phyloP scores from a whole-genome alignment of 2,329 filamentous ascomycete genomes.

The Knufia petricola region DNA sequence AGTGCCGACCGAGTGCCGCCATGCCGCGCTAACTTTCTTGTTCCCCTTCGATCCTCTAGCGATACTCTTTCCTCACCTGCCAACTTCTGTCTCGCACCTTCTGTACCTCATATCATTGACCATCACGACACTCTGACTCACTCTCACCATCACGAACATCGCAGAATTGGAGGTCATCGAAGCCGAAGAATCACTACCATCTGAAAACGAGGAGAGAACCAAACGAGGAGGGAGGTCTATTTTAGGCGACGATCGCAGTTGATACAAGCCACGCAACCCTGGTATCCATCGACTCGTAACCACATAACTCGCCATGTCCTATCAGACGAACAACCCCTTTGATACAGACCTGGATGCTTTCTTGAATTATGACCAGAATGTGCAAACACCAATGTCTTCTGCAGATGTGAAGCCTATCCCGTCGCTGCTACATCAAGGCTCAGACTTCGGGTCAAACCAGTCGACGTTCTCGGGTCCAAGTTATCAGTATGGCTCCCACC shows the following conservation, averaged over 20 bases:
- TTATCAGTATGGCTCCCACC: constrained; percentile 90
- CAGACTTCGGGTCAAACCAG: constrained; percentile 29
- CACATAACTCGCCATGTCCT: constrained; percentile 14
- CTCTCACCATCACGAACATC: background rate
- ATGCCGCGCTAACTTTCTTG: background rate
- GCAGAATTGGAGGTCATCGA: background rate
- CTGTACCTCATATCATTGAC: background rate
- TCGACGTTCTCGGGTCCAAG: constrained; percentile 63
- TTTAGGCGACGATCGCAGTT: constrained; percentile 1
- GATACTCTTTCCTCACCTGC: constrained; percentile 1
- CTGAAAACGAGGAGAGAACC: background rate
- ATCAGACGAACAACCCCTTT: constrained; percentile 27
- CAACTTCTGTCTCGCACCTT: background rate
- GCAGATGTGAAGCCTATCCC: constrained; percentile 28
- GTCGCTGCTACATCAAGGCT: constrained; percentile 29
- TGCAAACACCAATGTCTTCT: constrained; percentile 27
- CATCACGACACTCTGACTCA: constrained; percentile 2
- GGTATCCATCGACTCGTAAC: constrained; percentile 4
- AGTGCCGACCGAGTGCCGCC: constrained; percentile 1
- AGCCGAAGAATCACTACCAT: background rate
- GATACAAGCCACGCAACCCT: too few relatives aligned
- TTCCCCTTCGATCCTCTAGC: background rate
- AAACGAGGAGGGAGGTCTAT: background rate
- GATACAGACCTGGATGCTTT: constrained; percentile 39
- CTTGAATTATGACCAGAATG: constrained; percentile 37